phyloP scores from a whole-genome alignment of 2,329 filamentous ascomycete species.

The Phaeophleospora eucalypticola region DNA sequence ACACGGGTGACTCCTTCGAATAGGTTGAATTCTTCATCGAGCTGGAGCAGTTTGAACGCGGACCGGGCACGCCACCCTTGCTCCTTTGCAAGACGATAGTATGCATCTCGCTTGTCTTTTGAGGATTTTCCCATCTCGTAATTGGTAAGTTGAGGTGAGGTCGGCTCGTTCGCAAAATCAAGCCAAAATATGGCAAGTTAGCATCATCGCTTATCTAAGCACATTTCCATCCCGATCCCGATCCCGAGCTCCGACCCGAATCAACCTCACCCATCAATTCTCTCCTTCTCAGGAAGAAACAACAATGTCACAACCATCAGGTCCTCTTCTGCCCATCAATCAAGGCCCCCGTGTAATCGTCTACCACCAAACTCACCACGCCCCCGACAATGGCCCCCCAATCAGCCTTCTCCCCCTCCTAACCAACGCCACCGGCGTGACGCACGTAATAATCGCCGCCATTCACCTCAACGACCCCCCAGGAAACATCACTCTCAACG shows the following conservation, averaged over 20 bases:
- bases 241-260: no score
- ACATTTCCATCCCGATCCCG: no score
- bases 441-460: constrained; percentile 82
- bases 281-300: no score
- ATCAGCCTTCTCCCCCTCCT: constrained; percentile 61
- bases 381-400: constrained; percentile 46
- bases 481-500: constrained; percentile 70
- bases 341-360: constrained; percentile 46
- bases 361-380: constrained; percentile 64
- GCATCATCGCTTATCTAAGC: no score
- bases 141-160: no score
- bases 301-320: no score
- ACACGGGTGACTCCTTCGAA: constrained; percentile 88
- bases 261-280: no score
- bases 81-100: constrained; percentile 96
- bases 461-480: constrained; percentile 74
- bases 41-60: constrained; percentile 93
- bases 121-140: constrained; percentile 78
- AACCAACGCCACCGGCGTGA: constrained; percentile 58
- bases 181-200: no score
- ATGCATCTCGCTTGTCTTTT: constrained; percentile 97
- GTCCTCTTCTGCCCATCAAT: constrained; percentile 31
- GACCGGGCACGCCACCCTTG: constrained; percentile 96
- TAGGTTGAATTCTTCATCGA: constrained; percentile 93
- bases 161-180: no score